Evolutionary conservation across 352 stramenopile species (phyloP), one percentile per base, ranked within the genome.

Genomic region (Salisapilia sapeloensis): DNA sequence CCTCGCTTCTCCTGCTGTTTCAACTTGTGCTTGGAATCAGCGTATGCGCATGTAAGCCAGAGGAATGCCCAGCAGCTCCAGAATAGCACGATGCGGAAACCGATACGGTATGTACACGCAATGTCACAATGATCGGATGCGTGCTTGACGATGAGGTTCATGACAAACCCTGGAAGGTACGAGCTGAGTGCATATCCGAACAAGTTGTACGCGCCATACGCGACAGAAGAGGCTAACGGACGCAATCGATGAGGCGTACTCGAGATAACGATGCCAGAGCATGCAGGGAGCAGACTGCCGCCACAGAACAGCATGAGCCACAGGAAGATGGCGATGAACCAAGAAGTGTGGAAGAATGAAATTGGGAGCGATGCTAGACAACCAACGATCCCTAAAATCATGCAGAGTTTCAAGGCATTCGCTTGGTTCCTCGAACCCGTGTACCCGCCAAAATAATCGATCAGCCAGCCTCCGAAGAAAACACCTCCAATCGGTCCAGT

Each of bases 251-350:
- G 51, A 12, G 72, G 72, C 12, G 70, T 56, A 18, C 61, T 67
- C 24, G 63, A 77, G 28, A 87, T 87, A 22, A 87, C 66, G 28
- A 87, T 87, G n/a, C 72, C 72, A 21, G 72, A 85, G 48, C 69
- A 87, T 11, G 72, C 65, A 3, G 72, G 67, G 17, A 87, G 48
- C 27, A 84, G 60, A 16, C 47, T 56, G 19, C 60, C 72, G 13
- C 72, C 72, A 29, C 60, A 84, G 49, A 87, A 87, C n/a, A 87
- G 50, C 70, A 87, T 85, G 33, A 71, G 36, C 72, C 72, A 87
- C 4, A 87, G 59, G 33, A 80, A 76, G 16, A 67, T 15, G 15
- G 70, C 70, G 40, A 87, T 85, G 29, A 48, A 51, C 24, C 60
- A 44, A 12, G 66, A 83, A 37, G 46, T 63, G 49, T 67, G 64